phyloP scores from a whole-genome alignment of 2,329 filamentous ascomycete genomes.

The Colletotrichum sp. region DNA sequence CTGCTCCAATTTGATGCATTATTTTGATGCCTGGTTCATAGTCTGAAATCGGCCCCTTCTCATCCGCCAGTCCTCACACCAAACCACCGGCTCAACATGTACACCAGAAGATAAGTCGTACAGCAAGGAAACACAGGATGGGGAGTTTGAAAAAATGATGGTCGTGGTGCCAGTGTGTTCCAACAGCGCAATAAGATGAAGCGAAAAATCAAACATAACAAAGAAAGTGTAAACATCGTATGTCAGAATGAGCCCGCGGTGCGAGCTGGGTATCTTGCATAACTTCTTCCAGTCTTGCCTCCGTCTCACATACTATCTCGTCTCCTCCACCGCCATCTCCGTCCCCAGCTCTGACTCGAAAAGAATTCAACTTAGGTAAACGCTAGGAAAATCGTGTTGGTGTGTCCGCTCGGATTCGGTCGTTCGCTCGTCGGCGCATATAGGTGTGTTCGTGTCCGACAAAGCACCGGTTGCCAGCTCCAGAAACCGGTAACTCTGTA shows the following conservation, averaged over 20 bases:
- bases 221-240: slow-evolving; percentile 28
- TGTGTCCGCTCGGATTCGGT: slow-evolving; percentile 23
- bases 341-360: slow-evolving; percentile 28
- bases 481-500: slow-evolving; percentile 6
- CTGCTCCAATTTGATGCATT: not conserved
- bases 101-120: slow-evolving; percentile 16
- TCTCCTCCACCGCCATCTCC: not conserved
- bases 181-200: slow-evolving; percentile 18
- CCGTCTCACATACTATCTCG: slow-evolving; percentile 1
- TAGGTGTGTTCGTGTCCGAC: slow-evolving; percentile 10
- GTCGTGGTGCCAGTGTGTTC: not conserved
- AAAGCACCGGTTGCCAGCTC: slow-evolving; percentile 13
- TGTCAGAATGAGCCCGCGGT: slow-evolving; percentile 39
- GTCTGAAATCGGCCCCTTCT: not conserved
- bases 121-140: slow-evolving; percentile 2
- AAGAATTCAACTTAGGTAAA: slow-evolving; percentile 24
- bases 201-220: slow-evolving; percentile 11
- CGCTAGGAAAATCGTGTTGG: slow-evolving; percentile 24
- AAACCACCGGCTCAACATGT: slow-evolving; percentile 12
- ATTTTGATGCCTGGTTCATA: not conserved
- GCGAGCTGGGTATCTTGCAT: slow-evolving; percentile 46
- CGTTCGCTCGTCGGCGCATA: slow-evolving; percentile 23
- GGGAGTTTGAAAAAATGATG: not conserved
- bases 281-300: slow-evolving; percentile 25
- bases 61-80: not conserved